A percentile compares a stretch with the other conserved stretches of the same genome.
These are phyloP conservation scores for Boletus eberwhitei DNA, from an alignment of 768 basidiomycete species.

Conservation along the genomic window DNA sequence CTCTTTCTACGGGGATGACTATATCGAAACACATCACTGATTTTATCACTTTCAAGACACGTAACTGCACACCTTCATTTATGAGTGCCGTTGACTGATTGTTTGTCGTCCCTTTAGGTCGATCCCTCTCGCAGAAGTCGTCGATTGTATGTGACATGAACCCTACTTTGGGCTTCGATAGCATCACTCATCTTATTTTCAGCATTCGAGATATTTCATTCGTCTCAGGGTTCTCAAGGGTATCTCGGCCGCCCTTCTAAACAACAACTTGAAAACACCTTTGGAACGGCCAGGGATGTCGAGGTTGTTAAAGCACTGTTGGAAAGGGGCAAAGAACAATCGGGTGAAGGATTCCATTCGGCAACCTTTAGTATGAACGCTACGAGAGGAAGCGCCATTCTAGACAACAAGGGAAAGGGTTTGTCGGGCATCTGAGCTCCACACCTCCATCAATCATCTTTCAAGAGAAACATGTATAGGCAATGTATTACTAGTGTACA, in stretches of 20 bases:
- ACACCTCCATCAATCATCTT: background rate
- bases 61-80: constrained; percentile 40
- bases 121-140: constrained; percentile 68
- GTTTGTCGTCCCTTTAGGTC: constrained; percentile 39
- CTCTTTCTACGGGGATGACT: background rate
- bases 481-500: constrained; percentile 20
- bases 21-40: constrained; percentile 9
- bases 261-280: constrained; percentile 75
- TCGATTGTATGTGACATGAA: constrained; percentile 61
- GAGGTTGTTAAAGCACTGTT: constrained; percentile 63
- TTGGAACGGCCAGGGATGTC: constrained; percentile 60
- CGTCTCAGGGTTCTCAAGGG: constrained; percentile 77
- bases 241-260: constrained; percentile 69
- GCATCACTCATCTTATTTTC: background rate
- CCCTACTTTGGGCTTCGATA: background rate
- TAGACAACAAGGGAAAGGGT: constrained; percentile 42
- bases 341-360: constrained; percentile 43
- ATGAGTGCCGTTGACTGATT: constrained; percentile 11
- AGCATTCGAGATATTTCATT: constrained; percentile 74
- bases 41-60: constrained; percentile 47
- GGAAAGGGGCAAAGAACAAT: constrained; percentile 58
- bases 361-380: constrained; percentile 12
- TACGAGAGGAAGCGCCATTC: constrained; percentile 32
- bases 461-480: background rate
- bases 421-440: constrained; percentile 33